A percentile compares a stretch with the other conserved stretches of the same genome.
These are phyloP conservation scores for Penicillium capsulatum DNA, from an alignment of 2,329 filamentous ascomycete species.

Conservation along the genomic window DNA sequence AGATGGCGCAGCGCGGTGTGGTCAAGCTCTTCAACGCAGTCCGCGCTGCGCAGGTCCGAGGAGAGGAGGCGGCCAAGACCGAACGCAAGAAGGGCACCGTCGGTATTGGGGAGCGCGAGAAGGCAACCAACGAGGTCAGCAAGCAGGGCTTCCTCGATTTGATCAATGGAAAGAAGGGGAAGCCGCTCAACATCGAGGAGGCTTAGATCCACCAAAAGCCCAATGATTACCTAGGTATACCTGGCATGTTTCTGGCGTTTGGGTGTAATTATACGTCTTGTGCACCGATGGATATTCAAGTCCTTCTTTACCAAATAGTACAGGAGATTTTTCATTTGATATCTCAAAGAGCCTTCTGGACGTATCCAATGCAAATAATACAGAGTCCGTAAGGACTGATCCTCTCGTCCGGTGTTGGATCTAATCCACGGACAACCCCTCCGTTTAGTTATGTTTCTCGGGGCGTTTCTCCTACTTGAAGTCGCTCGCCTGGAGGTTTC, in stretches of 20 bases:
- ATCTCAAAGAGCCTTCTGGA: slow-evolving; percentile 17
- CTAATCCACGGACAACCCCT: slow-evolving; percentile 6
- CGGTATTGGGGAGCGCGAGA: slow-evolving; percentile 73
- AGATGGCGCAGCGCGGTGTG: slow-evolving; percentile 88
- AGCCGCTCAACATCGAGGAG: slow-evolving; percentile 44
- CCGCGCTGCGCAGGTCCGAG: slow-evolving; percentile 84
- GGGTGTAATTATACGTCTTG: slow-evolving; percentile 19
- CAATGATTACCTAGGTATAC: slow-evolving; percentile 17
- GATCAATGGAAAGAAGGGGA: slow-evolving; percentile 61
- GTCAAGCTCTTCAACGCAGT: slow-evolving; percentile 97
- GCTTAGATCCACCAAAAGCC: slow-evolving; percentile 28
- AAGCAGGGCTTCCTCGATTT: slow-evolving; percentile 94
- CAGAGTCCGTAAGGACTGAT: slow-evolving; percentile 20
- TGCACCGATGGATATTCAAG: slow-evolving; percentile 22
- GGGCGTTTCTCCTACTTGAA: slow-evolving; percentile 55
- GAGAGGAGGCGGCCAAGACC: slow-evolving; percentile 65
- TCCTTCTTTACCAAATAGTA: slow-evolving; percentile 21
- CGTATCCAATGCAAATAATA: slow-evolving; percentile 27
- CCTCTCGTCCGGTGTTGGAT: slow-evolving; percentile 1
- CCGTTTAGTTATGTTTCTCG: slow-evolving; percentile 5
- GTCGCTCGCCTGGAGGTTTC: slow-evolving; percentile 93
- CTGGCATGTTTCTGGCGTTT: slow-evolving; percentile 36
- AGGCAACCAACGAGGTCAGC: slow-evolving; percentile 91
- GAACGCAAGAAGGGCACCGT: slow-evolving; percentile 68
- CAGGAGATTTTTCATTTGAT: slow-evolving; percentile 28